Evolutionary conservation across 768 basidiomycete species (phyloP), one percentile per base, ranked within the genome.

Genomic region (Panus rudis): DNA sequence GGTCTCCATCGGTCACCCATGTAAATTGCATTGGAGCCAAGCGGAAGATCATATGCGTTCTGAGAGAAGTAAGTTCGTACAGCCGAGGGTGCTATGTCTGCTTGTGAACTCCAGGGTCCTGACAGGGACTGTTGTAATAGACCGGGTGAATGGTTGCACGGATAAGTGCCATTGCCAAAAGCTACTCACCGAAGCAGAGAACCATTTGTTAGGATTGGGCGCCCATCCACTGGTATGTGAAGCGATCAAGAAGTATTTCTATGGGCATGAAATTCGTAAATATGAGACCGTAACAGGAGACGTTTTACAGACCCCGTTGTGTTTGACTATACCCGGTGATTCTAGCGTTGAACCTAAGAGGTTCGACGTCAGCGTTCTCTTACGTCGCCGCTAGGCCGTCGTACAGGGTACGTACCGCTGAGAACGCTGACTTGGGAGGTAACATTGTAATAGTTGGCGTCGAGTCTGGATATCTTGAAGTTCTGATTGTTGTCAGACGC

Each of bases 401-500:
- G 19, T 37, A 12, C 11, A 37, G 19, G 12, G 20, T 19, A n/a
- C n/a, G n/a, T 11, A 31, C n/a, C 26, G 41, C 33, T 35, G 35
- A 78, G 54, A 5, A 68, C 66, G 42, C 68, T 69, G 3, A 67
- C 68, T 42, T 72, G 66, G 10, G 70, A 59, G 0, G 67, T 63
- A 14, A 81, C 73, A 45, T 73, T 75, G 52, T 78, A 75, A 48
- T 78, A 81, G 53, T 79, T 70, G n/a, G 68, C 47, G 48, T 78
- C 75, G 42, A 79, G 58, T 39, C 59, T 61, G 11, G 78, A 68
- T 19, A 81, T 79, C 66, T 81, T 81, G 69, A 80, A 79, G 55
- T 80, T 76, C 59, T 78, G 75, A 56, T 81, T 81, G 59, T 77
- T 77, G 59, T 81, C 78, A 4, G 77, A 79, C 14, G 79, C 79